A percentile compares a stretch with the other conserved stretches of the same genome.
Conservation (phyloP, 768 basidiomycete genomes). For the Boletus insuetus region DNA sequence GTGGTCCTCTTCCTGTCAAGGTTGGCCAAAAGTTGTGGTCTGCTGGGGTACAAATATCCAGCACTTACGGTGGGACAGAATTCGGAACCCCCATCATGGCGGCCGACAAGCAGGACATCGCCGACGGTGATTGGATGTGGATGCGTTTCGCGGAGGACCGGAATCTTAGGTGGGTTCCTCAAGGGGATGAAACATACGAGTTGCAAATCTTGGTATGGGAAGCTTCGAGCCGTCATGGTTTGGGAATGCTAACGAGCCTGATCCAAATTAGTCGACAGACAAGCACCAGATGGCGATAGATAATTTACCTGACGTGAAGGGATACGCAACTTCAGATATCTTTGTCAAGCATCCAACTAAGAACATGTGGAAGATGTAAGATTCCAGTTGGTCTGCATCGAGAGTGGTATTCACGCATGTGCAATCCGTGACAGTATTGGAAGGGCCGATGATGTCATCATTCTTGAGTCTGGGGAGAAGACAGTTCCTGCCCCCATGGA, state of each 20-base stretch:
- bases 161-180: constrained; percentile 26
- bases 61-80: constrained; percentile 20
- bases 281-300: constrained; percentile 4
- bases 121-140: constrained; percentile 17
- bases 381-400: neutral
- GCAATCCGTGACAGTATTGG: constrained; percentile 30
- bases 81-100: constrained; percentile 5
- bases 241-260: neutral
- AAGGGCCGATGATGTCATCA: constrained; percentile 34
- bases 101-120: constrained; percentile 8
- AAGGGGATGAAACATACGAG: constrained; percentile 34
- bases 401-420: no score
- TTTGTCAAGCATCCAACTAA: constrained; percentile 44
- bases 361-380: constrained; percentile 17
- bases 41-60: constrained; percentile 11
- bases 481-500: constrained; percentile 34
- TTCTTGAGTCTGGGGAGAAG: constrained; percentile 32
- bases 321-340: constrained; percentile 41
- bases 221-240: neutral
- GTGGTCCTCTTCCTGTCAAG: constrained; percentile 10
- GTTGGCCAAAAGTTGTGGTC: constrained; percentile 12
- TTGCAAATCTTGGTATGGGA: constrained; percentile 32
- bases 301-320: constrained; percentile 37
- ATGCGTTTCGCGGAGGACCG: constrained; percentile 10
- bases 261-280: neutral